A percentile compares a stretch with the other conserved stretches of the same genome.
These are phyloP conservation scores for Magnaporthiopsis incrustans DNA, from an alignment of 2,329 filamentous ascomycete species.

Conservation along the genomic window DNA sequence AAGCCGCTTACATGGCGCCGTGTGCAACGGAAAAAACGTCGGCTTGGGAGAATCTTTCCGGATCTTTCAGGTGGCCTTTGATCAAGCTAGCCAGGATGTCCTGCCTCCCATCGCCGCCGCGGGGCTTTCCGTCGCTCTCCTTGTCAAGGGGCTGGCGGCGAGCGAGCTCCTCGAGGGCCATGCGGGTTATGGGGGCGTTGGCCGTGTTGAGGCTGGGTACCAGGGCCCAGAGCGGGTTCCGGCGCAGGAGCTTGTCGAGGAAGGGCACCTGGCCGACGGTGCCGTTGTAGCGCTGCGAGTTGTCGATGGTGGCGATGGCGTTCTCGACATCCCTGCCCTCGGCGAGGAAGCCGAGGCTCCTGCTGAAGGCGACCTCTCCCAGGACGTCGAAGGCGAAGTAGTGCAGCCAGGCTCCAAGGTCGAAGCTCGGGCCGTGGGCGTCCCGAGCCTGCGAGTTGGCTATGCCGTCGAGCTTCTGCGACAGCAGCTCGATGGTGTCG, in stretches of 20 bases:
- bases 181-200: constrained; percentile 41
- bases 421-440: constrained; percentile 21
- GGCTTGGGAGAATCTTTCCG: constrained; percentile 37
- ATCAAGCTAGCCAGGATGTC: constrained; percentile 45
- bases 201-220: constrained; percentile 34
- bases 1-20: constrained; percentile 40
- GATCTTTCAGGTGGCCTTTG: constrained; percentile 42
- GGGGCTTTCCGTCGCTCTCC: constrained; percentile 32
- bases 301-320: constrained; percentile 44
- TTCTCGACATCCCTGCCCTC: constrained; percentile 41
- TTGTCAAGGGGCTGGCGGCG: constrained; percentile 37
- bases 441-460: constrained; percentile 14
- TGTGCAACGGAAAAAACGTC: constrained; percentile 51
- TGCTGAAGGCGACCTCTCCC: constrained; percentile 42
- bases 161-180: constrained; percentile 41
- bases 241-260: constrained; percentile 36
- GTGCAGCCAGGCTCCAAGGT: constrained; percentile 40
- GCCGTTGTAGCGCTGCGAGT: constrained; percentile 44
- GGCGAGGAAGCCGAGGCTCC: constrained; percentile 43
- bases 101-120: constrained; percentile 34
- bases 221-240: constrained; percentile 40
- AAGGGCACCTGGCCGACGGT: constrained; percentile 43
- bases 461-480: constrained; percentile 32
- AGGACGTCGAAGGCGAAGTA: constrained; percentile 41
- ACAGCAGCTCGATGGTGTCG: constrained; percentile 39